phyloP scores from a whole-genome alignment of 495 filamentous ascomycete species.

The Collariella sp. region DNA sequence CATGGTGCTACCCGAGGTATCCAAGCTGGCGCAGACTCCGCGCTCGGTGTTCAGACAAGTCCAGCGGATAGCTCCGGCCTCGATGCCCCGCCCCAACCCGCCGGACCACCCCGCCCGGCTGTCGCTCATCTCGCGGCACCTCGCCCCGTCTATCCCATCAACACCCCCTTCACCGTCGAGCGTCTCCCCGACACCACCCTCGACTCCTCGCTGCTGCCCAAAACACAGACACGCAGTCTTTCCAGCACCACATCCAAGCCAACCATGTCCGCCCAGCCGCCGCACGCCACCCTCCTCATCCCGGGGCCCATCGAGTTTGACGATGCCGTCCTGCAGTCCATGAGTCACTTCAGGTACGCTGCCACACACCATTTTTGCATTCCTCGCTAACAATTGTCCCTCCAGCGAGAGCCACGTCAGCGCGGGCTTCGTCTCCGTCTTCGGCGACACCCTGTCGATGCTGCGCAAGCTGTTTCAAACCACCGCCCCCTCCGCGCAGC shows the following conservation, averaged over 20 bases:
- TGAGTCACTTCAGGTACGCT: slow-evolving; percentile 83
- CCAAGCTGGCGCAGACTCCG: slow-evolving; percentile 30
- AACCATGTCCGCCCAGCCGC: slow-evolving; percentile 73
- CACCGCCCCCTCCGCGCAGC: slow-evolving; percentile 69
- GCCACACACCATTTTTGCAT: background rate
- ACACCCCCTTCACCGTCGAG: slow-evolving; percentile 40
- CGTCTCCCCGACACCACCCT: slow-evolving; percentile 56
- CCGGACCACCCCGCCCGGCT: slow-evolving; percentile 61
- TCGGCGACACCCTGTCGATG: slow-evolving; percentile 81
- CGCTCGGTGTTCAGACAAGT: slow-evolving; percentile 23
- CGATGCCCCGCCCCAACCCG: slow-evolving; percentile 37
- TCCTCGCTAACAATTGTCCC: slow-evolving; percentile 2
- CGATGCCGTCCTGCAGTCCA: slow-evolving; percentile 89
- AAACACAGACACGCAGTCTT: slow-evolving; percentile 28
- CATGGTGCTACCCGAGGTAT: slow-evolving; percentile 24
- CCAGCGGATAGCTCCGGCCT: slow-evolving; percentile 21
- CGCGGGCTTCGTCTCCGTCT: slow-evolving; percentile 76
- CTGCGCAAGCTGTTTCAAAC: slow-evolving; percentile 91
- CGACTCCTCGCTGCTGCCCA: slow-evolving; percentile 25
- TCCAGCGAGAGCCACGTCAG: slow-evolving; percentile 85
- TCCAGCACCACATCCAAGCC: slow-evolving; percentile 23
- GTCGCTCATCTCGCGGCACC: slow-evolving; percentile 73
- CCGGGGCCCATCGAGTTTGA: slow-evolving; percentile 98
- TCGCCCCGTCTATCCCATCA: slow-evolving; percentile 47
- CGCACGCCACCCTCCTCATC: slow-evolving; percentile 79